These are phyloP conservation scores for Acanthamoeba royreba DNA, from an alignment of 208 protist species.

Conservation along the genomic window DNA sequence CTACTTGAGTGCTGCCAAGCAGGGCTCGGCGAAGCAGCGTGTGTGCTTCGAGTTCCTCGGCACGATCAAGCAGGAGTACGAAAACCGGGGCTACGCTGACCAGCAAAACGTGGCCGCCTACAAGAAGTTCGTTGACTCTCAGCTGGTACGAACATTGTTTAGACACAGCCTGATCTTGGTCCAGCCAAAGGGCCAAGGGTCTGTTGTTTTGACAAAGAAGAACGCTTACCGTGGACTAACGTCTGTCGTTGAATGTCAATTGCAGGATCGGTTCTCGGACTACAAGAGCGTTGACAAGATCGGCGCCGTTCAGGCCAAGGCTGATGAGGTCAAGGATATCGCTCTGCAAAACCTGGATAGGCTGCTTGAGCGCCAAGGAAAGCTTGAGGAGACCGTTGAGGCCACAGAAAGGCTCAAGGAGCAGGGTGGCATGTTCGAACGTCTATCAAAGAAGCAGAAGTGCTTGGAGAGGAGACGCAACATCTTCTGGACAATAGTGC, in stretches of 20 bases:
- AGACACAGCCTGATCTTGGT: background rate
- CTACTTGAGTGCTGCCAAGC: background rate
- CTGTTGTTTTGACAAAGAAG: no score
- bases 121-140: background rate
- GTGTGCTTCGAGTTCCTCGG: constrained; percentile 10
- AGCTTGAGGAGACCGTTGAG: background rate
- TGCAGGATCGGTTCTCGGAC: background rate
- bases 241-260: background rate
- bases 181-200: no score
- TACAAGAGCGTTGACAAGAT: constrained; percentile 16
- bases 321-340: background rate
- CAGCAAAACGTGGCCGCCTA: background rate
- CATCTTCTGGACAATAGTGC: background rate
- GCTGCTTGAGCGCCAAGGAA: background rate
- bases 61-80: background rate
- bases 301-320: background rate
- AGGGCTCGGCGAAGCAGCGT: background rate
- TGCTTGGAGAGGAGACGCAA: constrained; percentile 22
- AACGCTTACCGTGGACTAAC: background rate
- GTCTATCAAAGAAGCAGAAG: background rate
- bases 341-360: background rate
- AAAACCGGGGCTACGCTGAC: background rate
- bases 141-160: background rate
- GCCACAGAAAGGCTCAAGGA: background rate
- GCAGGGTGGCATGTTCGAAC: background rate